A percentile compares a stretch with the other conserved stretches of the same genome.
phyloP scores from a whole-genome alignment of 768 basidiomycete species.

The Trametes coccinea region DNA sequence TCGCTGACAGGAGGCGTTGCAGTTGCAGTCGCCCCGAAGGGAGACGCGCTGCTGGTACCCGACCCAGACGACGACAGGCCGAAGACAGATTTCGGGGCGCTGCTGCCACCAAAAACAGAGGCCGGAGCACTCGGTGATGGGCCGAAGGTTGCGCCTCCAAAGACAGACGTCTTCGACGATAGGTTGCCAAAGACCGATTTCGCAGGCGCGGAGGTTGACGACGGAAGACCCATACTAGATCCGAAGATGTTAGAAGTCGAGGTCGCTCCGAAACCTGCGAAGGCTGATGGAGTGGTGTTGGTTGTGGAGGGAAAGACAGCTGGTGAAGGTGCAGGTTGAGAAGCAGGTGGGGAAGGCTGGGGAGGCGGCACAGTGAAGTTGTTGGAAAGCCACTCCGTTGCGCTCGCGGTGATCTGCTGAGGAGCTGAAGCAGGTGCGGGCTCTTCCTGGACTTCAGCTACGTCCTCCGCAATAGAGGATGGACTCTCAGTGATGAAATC shows the following conservation, averaged over 20 bases:
- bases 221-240: constrained; percentile 22
- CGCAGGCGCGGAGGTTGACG: constrained; percentile 23
- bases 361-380: constrained; percentile 34
- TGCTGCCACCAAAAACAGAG: constrained; percentile 1
- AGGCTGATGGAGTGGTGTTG: constrained; percentile 5
- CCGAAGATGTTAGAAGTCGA: constrained; percentile 39
- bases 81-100: constrained; percentile 11
- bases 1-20: background rate
- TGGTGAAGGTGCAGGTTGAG: constrained; percentile 18
- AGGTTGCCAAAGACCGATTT: constrained; percentile 20
- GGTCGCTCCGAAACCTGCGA: constrained; percentile 22
- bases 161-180: constrained; percentile 1
- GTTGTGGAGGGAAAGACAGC: background rate
- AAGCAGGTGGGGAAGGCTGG: constrained; percentile 11
- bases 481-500: constrained; percentile 27
- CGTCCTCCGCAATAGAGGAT: constrained; percentile 25
- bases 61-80: background rate
- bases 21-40: background rate
- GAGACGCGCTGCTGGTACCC: background rate
- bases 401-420: constrained; percentile 22
- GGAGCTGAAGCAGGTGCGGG: constrained; percentile 4
- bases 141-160: constrained; percentile 16
- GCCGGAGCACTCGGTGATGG: constrained; percentile 6
- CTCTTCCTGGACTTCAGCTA: constrained; percentile 31
- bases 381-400: constrained; percentile 36